Evolutionary conservation across 768 basidiomycete species (phyloP).

Genomic region (Agrocybe chaxingu): DNA sequence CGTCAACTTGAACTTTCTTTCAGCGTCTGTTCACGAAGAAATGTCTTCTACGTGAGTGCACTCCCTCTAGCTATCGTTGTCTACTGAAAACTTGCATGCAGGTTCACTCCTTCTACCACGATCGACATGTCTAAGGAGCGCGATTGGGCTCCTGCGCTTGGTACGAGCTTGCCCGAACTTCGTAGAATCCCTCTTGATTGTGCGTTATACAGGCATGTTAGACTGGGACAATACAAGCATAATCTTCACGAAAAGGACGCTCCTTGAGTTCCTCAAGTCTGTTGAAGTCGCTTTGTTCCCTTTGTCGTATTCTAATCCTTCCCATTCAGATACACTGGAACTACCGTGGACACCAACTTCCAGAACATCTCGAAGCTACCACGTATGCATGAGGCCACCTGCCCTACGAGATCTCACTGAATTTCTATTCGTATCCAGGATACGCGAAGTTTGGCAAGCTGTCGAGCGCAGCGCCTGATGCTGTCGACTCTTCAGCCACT

Average conservation of each 20-base stretch:
- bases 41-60: constrained; percentile 41
- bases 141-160: constrained; percentile 69
- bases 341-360: constrained; percentile 75
- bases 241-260: constrained; percentile 73
- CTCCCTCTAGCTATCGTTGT: background rate
- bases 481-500: constrained; percentile 17
- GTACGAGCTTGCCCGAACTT: constrained; percentile 25
- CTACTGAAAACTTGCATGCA: constrained; percentile 20
- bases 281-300: constrained; percentile 11
- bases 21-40: constrained; percentile 7
- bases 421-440: constrained; percentile 34
- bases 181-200: background rate
- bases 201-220: constrained; percentile 55
- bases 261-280: constrained; percentile 78
- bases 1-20: constrained; percentile 2
- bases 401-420: background rate
- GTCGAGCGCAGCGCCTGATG: background rate
- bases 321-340: constrained; percentile 58
- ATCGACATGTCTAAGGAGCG: constrained; percentile 66
- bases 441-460: constrained; percentile 71
- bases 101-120: constrained; percentile 54
- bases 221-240: constrained; percentile 79
- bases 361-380: constrained; percentile 73
- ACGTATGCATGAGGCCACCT: constrained; percentile 37
- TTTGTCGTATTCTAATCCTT: background rate